Evolutionary conservation across 805 yeast genomes (phyloP).

Genomic region (Clavispora asparagi): DNA sequence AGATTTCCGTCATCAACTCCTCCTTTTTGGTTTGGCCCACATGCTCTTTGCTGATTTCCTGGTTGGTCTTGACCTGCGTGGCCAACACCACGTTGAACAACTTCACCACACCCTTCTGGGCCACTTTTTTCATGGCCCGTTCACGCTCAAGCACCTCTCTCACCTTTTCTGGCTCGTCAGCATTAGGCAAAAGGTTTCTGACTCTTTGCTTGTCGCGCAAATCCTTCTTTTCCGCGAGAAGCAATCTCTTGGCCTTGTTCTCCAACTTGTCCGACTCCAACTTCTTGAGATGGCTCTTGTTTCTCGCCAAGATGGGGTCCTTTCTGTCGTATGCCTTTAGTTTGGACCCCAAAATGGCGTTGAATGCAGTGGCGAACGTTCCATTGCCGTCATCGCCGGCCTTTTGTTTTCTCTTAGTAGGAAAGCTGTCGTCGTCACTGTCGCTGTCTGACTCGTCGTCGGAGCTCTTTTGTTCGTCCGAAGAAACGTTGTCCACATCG

Average conservation of each 20-base stretch:
- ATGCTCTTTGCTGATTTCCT: slow-evolving; percentile 43
- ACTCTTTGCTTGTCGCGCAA: slow-evolving; percentile 63
- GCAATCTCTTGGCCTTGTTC: slow-evolving; percentile 68
- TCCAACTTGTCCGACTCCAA: slow-evolving; percentile 80
- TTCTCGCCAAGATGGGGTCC: slow-evolving; percentile 89
- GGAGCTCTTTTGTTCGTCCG: slow-evolving; percentile 17
- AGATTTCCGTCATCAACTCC: slow-evolving; percentile 66
- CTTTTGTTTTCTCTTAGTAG: slow-evolving; percentile 52
- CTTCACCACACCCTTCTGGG: slow-evolving; percentile 83
- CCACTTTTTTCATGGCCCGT: slow-evolving; percentile 65
- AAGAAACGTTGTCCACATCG: slow-evolving; percentile 17
- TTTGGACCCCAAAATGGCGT: slow-evolving; percentile 76
- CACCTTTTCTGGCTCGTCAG: slow-evolving; percentile 51
- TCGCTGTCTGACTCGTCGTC: slow-evolving; percentile 9
- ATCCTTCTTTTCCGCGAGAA: slow-evolving; percentile 67
- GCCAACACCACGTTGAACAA: slow-evolving; percentile 78
- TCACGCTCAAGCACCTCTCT: slow-evolving; percentile 63
- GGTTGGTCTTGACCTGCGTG: slow-evolving; percentile 61
- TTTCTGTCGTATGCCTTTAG: slow-evolving; percentile 83
- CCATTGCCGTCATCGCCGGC: slow-evolving; percentile 66
- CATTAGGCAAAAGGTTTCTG: slow-evolving; percentile 58
- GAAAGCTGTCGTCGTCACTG: slow-evolving; percentile 31
- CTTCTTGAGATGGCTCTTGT: slow-evolving; percentile 61
- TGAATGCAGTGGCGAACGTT: slow-evolving; percentile 76
- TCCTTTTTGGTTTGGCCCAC: slow-evolving; percentile 48